Conservation (phyloP, 2,329 filamentous ascomycete genomes). For the Aspergillus quadricinctus region DNA sequence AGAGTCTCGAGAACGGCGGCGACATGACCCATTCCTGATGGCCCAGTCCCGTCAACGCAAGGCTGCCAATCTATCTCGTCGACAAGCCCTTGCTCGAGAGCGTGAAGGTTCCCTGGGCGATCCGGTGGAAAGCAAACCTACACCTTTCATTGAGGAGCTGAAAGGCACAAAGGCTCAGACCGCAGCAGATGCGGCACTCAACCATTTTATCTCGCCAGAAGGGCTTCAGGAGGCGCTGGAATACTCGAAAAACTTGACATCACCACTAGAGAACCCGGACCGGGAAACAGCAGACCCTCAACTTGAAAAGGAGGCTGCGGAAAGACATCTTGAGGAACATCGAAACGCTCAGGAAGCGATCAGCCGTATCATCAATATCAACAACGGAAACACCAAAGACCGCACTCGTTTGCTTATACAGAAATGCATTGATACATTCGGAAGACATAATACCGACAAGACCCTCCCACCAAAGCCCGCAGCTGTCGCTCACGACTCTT, state of each 20-base stretch:
- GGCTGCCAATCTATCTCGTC: slow-evolving; percentile 73
- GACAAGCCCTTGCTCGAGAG: slow-evolving; percentile 62
- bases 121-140: slow-evolving; percentile 71
- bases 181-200: slow-evolving; percentile 49
- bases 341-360: slow-evolving; percentile 70
- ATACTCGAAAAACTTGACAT: slow-evolving; percentile 62
- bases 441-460: slow-evolving; percentile 81
- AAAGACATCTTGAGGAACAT: slow-evolving; percentile 54
- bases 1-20: slow-evolving; percentile 61
- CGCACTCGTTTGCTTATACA: slow-evolving; percentile 75
- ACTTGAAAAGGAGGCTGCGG: slow-evolving; percentile 32
- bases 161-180: slow-evolving; percentile 17
- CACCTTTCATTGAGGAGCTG: slow-evolving; percentile 64
- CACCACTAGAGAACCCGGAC: slow-evolving; percentile 30
- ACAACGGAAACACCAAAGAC: slow-evolving; percentile 74
- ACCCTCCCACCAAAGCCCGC: slow-evolving; percentile 58
- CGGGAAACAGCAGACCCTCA: slow-evolving; percentile 35
- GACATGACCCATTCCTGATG: slow-evolving; percentile 76
- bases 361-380: slow-evolving; percentile 70
- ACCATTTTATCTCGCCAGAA: slow-evolving; percentile 66
- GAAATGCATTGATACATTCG: slow-evolving; percentile 81
- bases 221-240: slow-evolving; percentile 65
- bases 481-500: slow-evolving; percentile 41
- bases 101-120: slow-evolving; percentile 66
- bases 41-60: slow-evolving; percentile 80